A percentile compares a stretch with the other conserved stretches of the same genome.
Evolutionary conservation across 805 yeast species (phyloP).

Genomic region (Isabelozyma gotoi): DNA sequence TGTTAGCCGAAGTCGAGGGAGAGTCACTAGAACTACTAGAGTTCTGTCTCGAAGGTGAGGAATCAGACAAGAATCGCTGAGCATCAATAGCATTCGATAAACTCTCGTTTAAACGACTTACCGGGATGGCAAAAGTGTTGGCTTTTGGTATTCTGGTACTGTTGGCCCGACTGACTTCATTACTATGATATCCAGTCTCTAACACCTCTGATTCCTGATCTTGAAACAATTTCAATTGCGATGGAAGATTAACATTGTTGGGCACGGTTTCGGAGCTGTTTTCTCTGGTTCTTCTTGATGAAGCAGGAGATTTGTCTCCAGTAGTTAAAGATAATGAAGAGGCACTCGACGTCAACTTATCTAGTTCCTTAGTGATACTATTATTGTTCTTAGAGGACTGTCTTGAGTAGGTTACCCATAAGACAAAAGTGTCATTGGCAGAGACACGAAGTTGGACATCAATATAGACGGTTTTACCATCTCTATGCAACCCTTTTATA

Average conservation of each 20-base stretch:
- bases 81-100: neutral
- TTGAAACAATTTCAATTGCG: conserved; percentile 52
- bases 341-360: conserved; percentile 19
- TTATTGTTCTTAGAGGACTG: conserved; percentile 12
- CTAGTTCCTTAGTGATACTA: conserved; percentile 23
- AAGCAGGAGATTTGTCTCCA: neutral
- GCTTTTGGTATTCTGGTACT: conserved; percentile 33
- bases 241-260: conserved; percentile 45
- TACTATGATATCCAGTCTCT: conserved; percentile 25
- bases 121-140: conserved; percentile 28
- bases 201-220: conserved; percentile 33
- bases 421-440: conserved; percentile 51
- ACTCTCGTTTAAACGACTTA: conserved; percentile 8
- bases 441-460: conserved; percentile 83
- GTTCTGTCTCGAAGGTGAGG: neutral
- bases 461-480: conserved; percentile 62
- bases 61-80: neutral
- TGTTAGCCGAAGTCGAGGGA: neutral
- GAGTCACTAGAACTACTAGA: neutral
- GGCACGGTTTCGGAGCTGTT: neutral
- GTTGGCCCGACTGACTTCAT: conserved; percentile 30
- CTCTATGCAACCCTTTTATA: conserved; percentile 64
- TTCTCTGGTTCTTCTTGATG: conserved; percentile 2
- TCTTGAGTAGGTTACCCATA: conserved; percentile 89
- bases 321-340: conserved; percentile 10